These are phyloP conservation scores for Thelonectria blattea DNA, from an alignment of 2,329 filamentous ascomycete species.

Conservation along the genomic window DNA sequence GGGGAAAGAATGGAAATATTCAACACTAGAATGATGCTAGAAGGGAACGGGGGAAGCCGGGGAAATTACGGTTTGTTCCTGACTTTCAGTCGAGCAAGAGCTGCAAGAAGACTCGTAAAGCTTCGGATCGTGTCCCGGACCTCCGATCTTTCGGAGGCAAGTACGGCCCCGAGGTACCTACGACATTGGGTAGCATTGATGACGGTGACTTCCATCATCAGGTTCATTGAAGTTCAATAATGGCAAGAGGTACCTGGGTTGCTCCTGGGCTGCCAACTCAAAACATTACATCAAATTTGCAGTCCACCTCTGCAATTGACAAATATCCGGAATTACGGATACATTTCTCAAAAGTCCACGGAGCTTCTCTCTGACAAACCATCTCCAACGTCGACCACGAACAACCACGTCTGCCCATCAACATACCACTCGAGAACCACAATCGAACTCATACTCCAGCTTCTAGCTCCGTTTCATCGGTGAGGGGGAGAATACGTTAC, in stretches of 20 bases:
- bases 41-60: no score
- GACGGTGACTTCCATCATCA: no score
- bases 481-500: background rate
- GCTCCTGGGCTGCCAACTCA: no score
- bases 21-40: slow-evolving; percentile 1
- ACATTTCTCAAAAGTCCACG: background rate
- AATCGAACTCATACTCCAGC: background rate
- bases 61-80: background rate
- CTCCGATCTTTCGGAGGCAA: background rate
- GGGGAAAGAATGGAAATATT: background rate
- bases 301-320: background rate
- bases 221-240: no score
- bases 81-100: background rate
- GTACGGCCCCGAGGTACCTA: no score
- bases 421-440: no score
- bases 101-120: background rate
- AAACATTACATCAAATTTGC: no score
- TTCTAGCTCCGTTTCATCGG: background rate
- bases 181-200: no score
- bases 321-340: background rate
- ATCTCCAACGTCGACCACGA: background rate
- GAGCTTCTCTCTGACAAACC: background rate
- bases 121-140: background rate
- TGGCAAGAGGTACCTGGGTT: no score
- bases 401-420: background rate